phyloP scores from a whole-genome alignment of 768 basidiomycete species.

The Leccinum imitatum region DNA sequence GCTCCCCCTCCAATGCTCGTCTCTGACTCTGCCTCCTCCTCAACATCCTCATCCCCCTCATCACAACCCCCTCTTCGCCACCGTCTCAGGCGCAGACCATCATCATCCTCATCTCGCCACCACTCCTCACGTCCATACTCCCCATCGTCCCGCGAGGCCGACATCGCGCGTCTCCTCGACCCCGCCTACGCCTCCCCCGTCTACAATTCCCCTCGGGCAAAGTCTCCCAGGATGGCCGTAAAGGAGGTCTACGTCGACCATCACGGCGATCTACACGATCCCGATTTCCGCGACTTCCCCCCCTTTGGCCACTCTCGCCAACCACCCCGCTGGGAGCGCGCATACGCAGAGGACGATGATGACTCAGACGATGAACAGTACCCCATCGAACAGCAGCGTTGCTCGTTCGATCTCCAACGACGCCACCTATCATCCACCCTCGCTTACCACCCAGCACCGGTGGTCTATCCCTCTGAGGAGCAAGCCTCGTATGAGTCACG shows the following conservation, averaged over 20 bases:
- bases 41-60: constrained; percentile 14
- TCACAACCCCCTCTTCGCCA: constrained; percentile 23
- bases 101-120: constrained; percentile 31
- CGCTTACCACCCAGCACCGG: constrained; percentile 21
- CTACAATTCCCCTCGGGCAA: constrained; percentile 24
- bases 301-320: constrained; percentile 30
- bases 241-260: constrained; percentile 55
- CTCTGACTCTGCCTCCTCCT: constrained; percentile 23
- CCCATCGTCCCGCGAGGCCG: constrained; percentile 42
- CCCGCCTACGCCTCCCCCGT: constrained; percentile 51
- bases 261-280: constrained; percentile 64
- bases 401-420: constrained; percentile 21
- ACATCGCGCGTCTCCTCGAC: constrained; percentile 65
- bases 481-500: constrained; percentile 33
- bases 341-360: constrained; percentile 29
- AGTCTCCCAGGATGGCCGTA: constrained; percentile 14
- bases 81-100: constrained; percentile 24
- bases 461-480: constrained; percentile 30
- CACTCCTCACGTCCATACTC: constrained; percentile 31
- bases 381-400: constrained; percentile 12
- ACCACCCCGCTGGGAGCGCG: constrained; percentile 36
- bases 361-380: constrained; percentile 31
- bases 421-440: constrained; percentile 27
- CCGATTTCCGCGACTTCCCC: constrained; percentile 67
- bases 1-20: constrained; percentile 13